These are phyloP conservation scores for Alternaria conjuncta DNA, from an alignment of 2,329 filamentous ascomycete species.

Conservation along the genomic window DNA sequence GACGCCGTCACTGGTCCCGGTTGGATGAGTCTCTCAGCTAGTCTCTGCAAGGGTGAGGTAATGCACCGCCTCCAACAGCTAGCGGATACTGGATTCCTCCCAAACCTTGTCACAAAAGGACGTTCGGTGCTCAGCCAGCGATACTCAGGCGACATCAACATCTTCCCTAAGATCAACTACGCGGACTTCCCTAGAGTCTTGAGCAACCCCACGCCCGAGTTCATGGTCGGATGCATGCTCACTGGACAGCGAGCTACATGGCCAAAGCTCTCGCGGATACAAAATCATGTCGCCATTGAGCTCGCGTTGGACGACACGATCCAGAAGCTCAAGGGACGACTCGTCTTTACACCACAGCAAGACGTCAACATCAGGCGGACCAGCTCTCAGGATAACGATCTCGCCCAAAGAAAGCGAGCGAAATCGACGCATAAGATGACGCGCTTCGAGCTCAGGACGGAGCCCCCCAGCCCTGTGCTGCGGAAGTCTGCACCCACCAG, in stretches of 20 bases:
- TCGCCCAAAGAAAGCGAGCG: constrained; percentile 15
- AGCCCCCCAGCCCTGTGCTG: constrained; percentile 27
- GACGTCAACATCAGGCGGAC: constrained; percentile 36
- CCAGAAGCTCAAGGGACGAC: constrained; percentile 69
- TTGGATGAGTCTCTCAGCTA: constrained; percentile 72
- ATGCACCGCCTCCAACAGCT: constrained; percentile 82
- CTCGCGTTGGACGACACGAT: constrained; percentile 80
- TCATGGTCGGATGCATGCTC: constrained; percentile 80
- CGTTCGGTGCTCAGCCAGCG: constrained; percentile 85
- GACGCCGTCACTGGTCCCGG: constrained; percentile 52
- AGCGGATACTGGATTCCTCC: constrained; percentile 79
- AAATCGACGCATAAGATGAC: constrained; percentile 30
- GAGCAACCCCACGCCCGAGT: constrained; percentile 82
- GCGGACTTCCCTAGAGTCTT: constrained; percentile 78
- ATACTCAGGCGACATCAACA: constrained; percentile 95
- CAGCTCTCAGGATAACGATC: constrained; percentile 33
- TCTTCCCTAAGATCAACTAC: constrained; percentile 79
- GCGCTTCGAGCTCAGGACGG: constrained; percentile 26
- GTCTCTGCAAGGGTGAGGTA: constrained; percentile 78
- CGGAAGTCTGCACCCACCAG: constrained; percentile 23
- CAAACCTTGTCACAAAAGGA: constrained; percentile 78
- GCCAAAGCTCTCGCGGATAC: constrained; percentile 85
- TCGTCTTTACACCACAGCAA: constrained; percentile 72
- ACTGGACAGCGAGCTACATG: constrained; percentile 87
- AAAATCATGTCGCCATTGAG: constrained; percentile 88